Evolutionary conservation across 1,284 basidiomycete species (phyloP).

Genomic region (Melampsora abietis-canadensis): DNA sequence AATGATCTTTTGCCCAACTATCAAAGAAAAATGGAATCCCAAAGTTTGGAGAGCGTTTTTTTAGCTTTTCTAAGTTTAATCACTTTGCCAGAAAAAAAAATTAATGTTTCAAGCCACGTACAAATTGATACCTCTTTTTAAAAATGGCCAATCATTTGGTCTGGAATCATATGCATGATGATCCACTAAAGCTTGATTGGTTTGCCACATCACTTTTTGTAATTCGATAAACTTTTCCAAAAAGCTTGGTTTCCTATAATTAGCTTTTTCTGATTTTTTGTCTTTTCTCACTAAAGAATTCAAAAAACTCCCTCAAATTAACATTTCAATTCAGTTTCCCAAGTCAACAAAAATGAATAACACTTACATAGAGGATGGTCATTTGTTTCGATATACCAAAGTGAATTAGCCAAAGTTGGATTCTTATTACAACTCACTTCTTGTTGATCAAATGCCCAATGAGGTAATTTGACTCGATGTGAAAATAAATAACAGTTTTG

Average conservation of each 20-base stretch:
- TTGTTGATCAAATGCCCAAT: slow-evolving; percentile 97
- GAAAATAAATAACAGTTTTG: slow-evolving; percentile 96
- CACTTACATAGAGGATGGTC: slow-evolving; percentile 70
- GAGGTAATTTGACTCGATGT: slow-evolving; percentile 93
- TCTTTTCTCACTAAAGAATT: slow-evolving; percentile 59
- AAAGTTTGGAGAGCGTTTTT: slow-evolving; percentile 55
- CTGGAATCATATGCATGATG: slow-evolving; percentile 91
- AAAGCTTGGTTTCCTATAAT: slow-evolving; percentile 73
- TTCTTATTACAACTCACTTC: slow-evolving; percentile 97
- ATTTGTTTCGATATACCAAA: slow-evolving; percentile 93
- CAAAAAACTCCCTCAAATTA: not conserved
- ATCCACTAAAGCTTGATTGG: slow-evolving; percentile 90
- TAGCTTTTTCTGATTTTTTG: slow-evolving; percentile 71
- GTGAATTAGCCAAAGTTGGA: slow-evolving; percentile 78
- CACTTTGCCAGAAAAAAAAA: not conserved
- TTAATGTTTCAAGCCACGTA: slow-evolving; percentile 14
- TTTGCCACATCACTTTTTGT: slow-evolving; percentile 96
- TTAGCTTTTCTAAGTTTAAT: too few relatives aligned
- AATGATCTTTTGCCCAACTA: slow-evolving; percentile 98
- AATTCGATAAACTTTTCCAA: slow-evolving; percentile 85
- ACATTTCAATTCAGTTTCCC: not conserved
- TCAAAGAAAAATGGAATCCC: slow-evolving; percentile 56
- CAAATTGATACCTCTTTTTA: slow-evolving; percentile 76
- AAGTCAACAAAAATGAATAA: slow-evolving; percentile 29
- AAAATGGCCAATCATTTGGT: slow-evolving; percentile 80